Evolutionary conservation across 208 protist species (phyloP).

Genomic region (Trichomonas gallinae): DNA sequence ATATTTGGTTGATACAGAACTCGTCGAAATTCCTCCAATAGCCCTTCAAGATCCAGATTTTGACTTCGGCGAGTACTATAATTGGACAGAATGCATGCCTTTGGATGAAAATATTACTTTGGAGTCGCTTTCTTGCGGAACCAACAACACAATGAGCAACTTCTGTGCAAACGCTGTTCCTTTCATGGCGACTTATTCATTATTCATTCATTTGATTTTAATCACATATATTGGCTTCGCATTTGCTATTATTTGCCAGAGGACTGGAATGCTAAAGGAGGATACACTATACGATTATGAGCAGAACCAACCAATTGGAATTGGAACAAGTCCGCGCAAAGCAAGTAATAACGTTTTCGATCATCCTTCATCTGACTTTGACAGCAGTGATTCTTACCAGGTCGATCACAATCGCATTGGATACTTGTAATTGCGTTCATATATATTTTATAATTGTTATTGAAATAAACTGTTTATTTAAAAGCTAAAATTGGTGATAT

Average conservation of each 20-base stretch:
- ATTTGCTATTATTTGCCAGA: background rate
- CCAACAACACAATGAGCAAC: background rate
- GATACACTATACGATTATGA: background rate
- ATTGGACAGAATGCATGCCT: background rate
- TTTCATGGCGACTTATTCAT: background rate
- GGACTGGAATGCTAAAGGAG: background rate
- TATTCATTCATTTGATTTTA: background rate
- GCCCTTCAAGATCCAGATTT: background rate
- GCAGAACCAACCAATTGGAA: background rate
- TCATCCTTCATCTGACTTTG: background rate
- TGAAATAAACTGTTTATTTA: no score
- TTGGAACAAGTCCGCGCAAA: background rate
- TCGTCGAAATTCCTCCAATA: background rate
- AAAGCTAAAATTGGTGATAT: no score
- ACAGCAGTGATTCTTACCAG: background rate
- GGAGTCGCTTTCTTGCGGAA: background rate
- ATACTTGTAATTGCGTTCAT: background rate
- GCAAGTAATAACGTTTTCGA: background rate
- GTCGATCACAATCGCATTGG: background rate
- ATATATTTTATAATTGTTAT: no score
- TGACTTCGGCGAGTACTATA: background rate
- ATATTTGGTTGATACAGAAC: background rate
- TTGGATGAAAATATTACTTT: background rate
- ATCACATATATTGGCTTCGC: background rate
- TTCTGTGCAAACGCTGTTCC: background rate